Percentiles rank a stretch among this genome's conserved stretches.
These are phyloP conservation scores for Striga asiatica DNA, from an alignment of 257 asterid genomes.

Conservation along the genomic window DNA sequence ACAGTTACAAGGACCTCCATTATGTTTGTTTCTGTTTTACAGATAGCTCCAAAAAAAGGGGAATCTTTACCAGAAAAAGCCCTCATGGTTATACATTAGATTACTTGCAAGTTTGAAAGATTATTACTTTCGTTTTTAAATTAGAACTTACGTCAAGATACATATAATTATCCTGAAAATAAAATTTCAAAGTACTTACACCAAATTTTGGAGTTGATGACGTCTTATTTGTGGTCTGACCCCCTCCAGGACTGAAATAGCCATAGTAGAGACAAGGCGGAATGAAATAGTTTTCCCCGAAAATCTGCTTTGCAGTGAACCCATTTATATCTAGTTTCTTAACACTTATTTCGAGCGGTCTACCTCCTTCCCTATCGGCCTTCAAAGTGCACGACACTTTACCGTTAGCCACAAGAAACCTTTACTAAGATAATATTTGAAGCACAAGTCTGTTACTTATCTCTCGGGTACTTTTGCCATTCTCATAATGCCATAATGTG, in stretches of 20 bases:
- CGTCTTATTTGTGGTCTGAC: conserved; percentile 20
- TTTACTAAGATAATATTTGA: background rate
- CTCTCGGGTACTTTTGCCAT: conserved; percentile 46
- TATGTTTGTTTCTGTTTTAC: background rate
- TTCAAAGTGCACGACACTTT: conserved; percentile 48
- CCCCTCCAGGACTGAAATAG: conserved; percentile 29
- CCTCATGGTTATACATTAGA: too few relatives aligned
- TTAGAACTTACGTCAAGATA: background rate
- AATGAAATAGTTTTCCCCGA: conserved; percentile 31
- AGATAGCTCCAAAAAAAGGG: background rate
- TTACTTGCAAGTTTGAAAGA: too few relatives aligned
- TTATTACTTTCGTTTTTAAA: too few relatives aligned
- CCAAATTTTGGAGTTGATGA: conserved; percentile 27
- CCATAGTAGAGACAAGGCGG: conserved; percentile 64
- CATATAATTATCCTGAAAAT: background rate
- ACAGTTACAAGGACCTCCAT: background rate
- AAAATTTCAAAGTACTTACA: conserved; percentile 23
- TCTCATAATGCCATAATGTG: conserved; percentile 77
- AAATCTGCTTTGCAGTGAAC: conserved; percentile 33
- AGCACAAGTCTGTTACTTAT: conserved; percentile 34
- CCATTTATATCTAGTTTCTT: conserved; percentile 43
- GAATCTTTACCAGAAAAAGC: background rate
- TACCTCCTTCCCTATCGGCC: conserved; percentile 88
- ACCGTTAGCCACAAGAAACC: conserved; percentile 24
- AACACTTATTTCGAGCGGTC: conserved; percentile 48